phyloP scores from a whole-genome alignment of 1,284 basidiomycete genomes.

The Microbotryum saponariae region DNA sequence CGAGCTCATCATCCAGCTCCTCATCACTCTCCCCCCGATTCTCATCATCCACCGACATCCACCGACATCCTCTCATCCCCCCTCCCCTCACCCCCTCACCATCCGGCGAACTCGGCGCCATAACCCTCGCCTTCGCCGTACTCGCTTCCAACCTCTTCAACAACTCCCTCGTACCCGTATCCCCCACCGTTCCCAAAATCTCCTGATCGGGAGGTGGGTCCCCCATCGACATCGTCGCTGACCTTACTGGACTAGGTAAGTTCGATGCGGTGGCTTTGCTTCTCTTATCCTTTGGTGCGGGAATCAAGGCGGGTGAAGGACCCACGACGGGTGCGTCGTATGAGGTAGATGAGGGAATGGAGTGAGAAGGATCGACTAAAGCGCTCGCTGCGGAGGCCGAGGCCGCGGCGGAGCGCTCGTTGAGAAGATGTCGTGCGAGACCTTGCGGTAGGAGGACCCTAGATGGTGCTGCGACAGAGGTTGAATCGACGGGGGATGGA shows the following conservation, averaged over 20 bases:
- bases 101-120: too few species aligned
- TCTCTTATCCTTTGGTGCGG: not conserved
- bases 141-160: too few species aligned
- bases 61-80: too few species aligned
- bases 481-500: not conserved
- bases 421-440: not conserved
- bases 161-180: too few species aligned
- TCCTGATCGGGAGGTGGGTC: too few species aligned
- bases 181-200: too few species aligned
- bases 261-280: not conserved
- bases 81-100: too few species aligned
- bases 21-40: too few species aligned
- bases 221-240: too few species aligned
- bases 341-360: not conserved
- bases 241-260: not conserved
- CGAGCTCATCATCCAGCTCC: too few species aligned
- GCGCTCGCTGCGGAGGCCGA: not conserved
- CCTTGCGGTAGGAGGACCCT: not conserved
- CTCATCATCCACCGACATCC: too few species aligned
- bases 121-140: too few species aligned
- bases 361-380: not conserved
- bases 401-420: not conserved
- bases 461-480: not conserved
- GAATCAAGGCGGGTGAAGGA: conserved; percentile 1
- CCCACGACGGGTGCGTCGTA: not conserved